A percentile compares a stretch with the other conserved stretches of the same genome.
Evolutionary conservation across 2,329 filamentous ascomycete species (phyloP).

Genomic region (Alternaria alternata): DNA sequence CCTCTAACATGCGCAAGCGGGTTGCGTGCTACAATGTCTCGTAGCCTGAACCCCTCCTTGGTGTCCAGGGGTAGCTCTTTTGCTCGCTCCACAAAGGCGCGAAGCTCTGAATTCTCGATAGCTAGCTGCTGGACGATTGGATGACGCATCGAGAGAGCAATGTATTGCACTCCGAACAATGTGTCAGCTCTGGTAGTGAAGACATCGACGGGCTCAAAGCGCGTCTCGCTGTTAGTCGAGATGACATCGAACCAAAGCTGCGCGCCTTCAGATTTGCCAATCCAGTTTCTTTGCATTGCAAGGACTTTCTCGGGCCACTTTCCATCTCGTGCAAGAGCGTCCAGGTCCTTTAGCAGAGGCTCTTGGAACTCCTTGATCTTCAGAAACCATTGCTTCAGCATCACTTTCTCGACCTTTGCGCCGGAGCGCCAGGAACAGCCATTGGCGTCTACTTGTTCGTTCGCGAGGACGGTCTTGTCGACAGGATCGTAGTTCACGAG

Average conservation of each 20-base stretch:
- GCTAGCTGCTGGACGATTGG: constrained; percentile 71
- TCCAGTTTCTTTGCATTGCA: constrained; percentile 86
- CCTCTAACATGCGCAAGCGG: constrained; percentile 63
- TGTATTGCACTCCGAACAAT: constrained; percentile 84
- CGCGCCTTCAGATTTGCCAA: constrained; percentile 79
- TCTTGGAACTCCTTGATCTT: constrained; percentile 82
- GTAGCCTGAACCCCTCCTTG: constrained; percentile 72
- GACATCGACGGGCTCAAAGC: constrained; percentile 67
- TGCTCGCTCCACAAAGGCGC: constrained; percentile 69
- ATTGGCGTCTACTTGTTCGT: constrained; percentile 90
- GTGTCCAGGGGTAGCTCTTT: constrained; percentile 63
- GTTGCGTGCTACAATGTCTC: constrained; percentile 48
- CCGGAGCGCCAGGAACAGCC: constrained; percentile 88
- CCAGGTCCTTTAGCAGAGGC: constrained; percentile 73
- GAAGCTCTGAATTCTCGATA: constrained; percentile 66
- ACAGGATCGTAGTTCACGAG: constrained; percentile 91
- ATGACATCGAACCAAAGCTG: constrained; percentile 74
- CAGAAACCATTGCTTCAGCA: constrained; percentile 89
- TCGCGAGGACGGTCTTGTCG: constrained; percentile 87
- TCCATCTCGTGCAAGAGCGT: constrained; percentile 67
- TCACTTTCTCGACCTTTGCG: constrained; percentile 80
- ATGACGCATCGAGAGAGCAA: constrained; percentile 79
- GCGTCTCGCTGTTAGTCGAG: constrained; percentile 47
- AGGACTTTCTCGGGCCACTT: constrained; percentile 85
- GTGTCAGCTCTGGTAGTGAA: constrained; percentile 89